A percentile compares a stretch with the other conserved stretches of the same genome.
Evolutionary conservation across 177 flowering plant species (phyloP).

Genomic region (Vitis hybrid): DNA sequence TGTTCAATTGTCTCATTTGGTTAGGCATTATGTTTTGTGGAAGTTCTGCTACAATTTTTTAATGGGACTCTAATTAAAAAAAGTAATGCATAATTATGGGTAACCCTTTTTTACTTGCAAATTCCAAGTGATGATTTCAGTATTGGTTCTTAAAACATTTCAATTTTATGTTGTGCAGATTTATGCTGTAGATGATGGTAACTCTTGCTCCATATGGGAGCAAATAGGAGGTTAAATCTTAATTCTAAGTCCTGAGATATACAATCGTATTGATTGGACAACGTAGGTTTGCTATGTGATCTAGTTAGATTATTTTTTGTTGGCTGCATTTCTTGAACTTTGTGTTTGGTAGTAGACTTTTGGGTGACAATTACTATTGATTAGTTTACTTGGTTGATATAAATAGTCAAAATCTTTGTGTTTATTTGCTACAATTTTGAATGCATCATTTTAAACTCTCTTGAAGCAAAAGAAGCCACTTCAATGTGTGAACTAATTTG

Average conservation of each 20-base stretch:
- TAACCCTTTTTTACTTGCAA: no score
- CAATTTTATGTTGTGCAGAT: slow-evolving; percentile 41
- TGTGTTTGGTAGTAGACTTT: no score
- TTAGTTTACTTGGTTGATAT: slow-evolving; percentile 4
- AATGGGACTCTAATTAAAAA: no score
- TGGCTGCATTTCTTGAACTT: no score
- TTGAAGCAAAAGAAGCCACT: slow-evolving; percentile 67
- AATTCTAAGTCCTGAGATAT: slow-evolving; percentile 46
- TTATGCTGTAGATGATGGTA: slow-evolving; percentile 62
- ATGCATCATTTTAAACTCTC: slow-evolving; percentile 71
- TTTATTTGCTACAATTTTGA: slow-evolving; percentile 62
- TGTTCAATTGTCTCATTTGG: neutral
- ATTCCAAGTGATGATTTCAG: neutral
- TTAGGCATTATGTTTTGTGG: neutral
- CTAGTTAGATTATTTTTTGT: neutral
- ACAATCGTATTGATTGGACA: slow-evolving; percentile 76
- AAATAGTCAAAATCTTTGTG: slow-evolving; percentile 5
- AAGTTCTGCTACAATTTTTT: neutral
- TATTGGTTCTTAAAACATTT: slow-evolving; percentile 7
- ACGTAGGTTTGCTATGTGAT: slow-evolving; percentile 50
- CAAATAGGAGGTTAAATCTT: slow-evolving; percentile 53
- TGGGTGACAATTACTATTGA: neutral
- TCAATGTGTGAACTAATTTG: slow-evolving; percentile 51
- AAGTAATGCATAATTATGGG: no score
- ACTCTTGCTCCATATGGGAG: slow-evolving; percentile 61